phyloP scores from a whole-genome alignment of 2,329 filamentous ascomycete species.

The Alternaria brassicicola region DNA sequence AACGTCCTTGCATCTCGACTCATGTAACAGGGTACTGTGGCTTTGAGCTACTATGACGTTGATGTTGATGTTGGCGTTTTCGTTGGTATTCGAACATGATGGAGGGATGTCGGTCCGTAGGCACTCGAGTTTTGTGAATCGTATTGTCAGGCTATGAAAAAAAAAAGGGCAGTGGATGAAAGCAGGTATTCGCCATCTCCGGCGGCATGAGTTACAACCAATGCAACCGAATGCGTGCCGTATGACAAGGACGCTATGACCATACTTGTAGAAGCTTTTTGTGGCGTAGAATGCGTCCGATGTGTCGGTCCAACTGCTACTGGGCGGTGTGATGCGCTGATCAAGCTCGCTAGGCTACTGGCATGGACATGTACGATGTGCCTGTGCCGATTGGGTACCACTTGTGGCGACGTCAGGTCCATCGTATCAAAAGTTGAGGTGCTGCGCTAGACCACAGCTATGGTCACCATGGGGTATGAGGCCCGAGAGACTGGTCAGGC shows the following conservation, averaged over 20 bases:
- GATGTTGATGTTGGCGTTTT: background rate
- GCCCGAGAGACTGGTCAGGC: slow-evolving; percentile 23
- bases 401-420: slow-evolving; percentile 2
- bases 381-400: slow-evolving; percentile 20
- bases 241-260: slow-evolving; percentile 15
- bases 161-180: slow-evolving; percentile 8
- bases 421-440: slow-evolving; percentile 17
- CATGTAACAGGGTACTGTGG: slow-evolving; percentile 11
- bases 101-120: background rate
- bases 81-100: slow-evolving; percentile 3
- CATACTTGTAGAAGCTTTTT: slow-evolving; percentile 29
- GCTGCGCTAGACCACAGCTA: slow-evolving; percentile 20
- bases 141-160: slow-evolving; percentile 2
- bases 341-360: slow-evolving; percentile 21
- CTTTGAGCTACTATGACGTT: slow-evolving; percentile 11
- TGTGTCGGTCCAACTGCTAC: slow-evolving; percentile 19
- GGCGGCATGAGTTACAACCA: slow-evolving; percentile 19
- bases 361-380: slow-evolving; percentile 14
- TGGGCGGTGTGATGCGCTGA: slow-evolving; percentile 21
- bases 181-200: slow-evolving; percentile 13
- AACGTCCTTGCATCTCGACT: slow-evolving; percentile 26
- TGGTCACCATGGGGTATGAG: slow-evolving; percentile 28
- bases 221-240: slow-evolving; percentile 11
- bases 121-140: background rate
- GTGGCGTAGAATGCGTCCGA: slow-evolving; percentile 27